Percentiles rank a stretch among this genome's conserved stretches.
Evolutionary conservation across 2,329 filamentous ascomycete species (phyloP).

Genomic region (Aspergillus felis): DNA sequence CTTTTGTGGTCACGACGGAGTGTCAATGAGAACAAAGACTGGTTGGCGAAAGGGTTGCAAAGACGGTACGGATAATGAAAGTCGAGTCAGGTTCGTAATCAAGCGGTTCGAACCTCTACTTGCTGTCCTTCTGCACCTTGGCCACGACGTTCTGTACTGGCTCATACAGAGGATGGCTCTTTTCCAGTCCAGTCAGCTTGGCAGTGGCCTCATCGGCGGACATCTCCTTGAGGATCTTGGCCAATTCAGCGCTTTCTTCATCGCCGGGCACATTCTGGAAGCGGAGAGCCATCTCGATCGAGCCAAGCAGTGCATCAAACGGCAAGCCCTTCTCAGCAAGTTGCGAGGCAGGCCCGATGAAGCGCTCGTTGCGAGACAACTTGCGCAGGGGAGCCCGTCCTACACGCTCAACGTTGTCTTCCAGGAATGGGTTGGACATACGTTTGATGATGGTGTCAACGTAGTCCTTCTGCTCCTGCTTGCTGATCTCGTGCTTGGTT

Average conservation of each 20-base stretch:
- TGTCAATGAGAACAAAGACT: constrained; percentile 3
- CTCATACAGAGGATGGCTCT: constrained; percentile 71
- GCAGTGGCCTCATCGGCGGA: constrained; percentile 69
- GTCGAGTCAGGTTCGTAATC: neutral
- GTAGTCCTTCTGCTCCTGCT: constrained; percentile 75
- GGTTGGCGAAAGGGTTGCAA: constrained; percentile 6
- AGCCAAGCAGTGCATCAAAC: constrained; percentile 70
- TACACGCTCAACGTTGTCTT: constrained; percentile 91
- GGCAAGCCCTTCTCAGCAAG: constrained; percentile 76
- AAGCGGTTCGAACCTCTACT: constrained; percentile 22
- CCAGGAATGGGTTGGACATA: constrained; percentile 88
- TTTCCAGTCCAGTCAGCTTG: constrained; percentile 77
- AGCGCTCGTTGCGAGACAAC: constrained; percentile 89
- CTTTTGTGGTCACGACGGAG: constrained; percentile 3
- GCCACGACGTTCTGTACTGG: constrained; percentile 73
- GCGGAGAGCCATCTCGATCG: constrained; percentile 85
- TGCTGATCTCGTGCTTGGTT: constrained; percentile 75
- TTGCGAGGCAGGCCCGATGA: constrained; percentile 86
- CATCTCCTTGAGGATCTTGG: constrained; percentile 75
- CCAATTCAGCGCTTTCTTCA: constrained; percentile 81
- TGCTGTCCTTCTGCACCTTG: constrained; percentile 65
- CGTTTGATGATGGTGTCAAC: constrained; percentile 87
- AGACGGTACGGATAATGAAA: neutral
- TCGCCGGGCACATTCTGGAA: constrained; percentile 95
- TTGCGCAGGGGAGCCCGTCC: constrained; percentile 93